Conservation (phyloP, 306 rosid genomes). For the Citrullus amarus region DNA sequence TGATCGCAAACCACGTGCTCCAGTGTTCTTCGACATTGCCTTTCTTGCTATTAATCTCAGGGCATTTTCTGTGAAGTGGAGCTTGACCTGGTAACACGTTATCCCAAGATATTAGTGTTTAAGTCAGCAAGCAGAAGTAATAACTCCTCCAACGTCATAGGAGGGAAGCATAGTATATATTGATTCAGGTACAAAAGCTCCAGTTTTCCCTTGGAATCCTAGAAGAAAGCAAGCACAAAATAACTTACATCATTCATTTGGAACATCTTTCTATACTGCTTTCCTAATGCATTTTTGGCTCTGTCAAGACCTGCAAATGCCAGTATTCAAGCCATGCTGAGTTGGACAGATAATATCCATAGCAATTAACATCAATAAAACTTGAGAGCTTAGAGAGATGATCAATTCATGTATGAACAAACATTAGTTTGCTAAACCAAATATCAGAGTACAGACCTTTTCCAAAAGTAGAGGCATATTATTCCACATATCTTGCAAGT, state of each 20-base stretch:
- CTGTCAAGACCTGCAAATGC: conserved; percentile 64
- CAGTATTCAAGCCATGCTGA: conserved; percentile 10
- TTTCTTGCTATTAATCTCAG: conserved; percentile 62
- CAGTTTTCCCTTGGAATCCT: not conserved
- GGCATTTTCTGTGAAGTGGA: conserved; percentile 57
- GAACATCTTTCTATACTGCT: conserved; percentile 91
- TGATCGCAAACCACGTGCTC: conserved; percentile 84
- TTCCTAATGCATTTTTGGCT: conserved; percentile 95
- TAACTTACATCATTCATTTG: conserved; percentile 81
- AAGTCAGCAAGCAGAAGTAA: not conserved
- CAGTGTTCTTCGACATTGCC: conserved; percentile 79
- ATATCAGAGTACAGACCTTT: not conserved
- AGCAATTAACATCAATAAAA: not conserved
- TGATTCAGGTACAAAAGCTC: not conserved
- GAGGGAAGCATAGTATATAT: not conserved
- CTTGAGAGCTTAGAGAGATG: not conserved
- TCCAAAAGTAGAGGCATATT: not conserved
- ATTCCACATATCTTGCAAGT: not conserved
- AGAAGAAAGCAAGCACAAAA: not conserved
- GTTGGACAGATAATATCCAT: not conserved
- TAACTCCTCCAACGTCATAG: not conserved
- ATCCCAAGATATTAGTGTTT: not conserved
- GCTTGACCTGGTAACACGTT: conserved; percentile 48
- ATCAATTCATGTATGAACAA: not conserved
- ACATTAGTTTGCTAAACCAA: not conserved